Conservation (phyloP, 192 early-diverging fungal genomes). For the Coemansia sp. region DNA sequence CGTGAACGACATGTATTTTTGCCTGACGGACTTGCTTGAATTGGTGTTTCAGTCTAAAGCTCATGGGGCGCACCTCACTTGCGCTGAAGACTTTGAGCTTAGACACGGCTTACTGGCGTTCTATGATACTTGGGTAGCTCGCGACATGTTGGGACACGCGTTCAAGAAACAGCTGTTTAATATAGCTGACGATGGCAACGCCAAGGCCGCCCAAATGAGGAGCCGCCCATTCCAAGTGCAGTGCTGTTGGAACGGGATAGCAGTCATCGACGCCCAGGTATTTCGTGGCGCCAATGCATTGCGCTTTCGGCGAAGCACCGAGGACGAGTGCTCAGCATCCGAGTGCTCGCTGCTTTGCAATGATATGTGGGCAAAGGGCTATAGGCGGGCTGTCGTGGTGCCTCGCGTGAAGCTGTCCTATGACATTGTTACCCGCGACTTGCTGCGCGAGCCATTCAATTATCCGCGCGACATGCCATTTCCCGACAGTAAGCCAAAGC, state of each 20-base stretch:
- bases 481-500: neutral
- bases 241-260: constrained; percentile 59
- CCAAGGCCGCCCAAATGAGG: constrained; percentile 17
- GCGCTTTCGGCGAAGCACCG: constrained; percentile 24
- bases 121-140: constrained; percentile 58
- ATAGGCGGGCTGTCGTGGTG: constrained; percentile 39
- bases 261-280: constrained; percentile 42
- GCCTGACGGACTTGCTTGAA: constrained; percentile 56
- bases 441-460: constrained; percentile 21
- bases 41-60: constrained; percentile 47
- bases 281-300: constrained; percentile 18
- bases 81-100: constrained; percentile 55
- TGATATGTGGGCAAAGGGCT: constrained; percentile 47
- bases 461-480: constrained; percentile 34
- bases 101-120: constrained; percentile 34
- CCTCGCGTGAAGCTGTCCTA: constrained; percentile 55
- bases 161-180: constrained; percentile 36
- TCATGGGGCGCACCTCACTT: constrained; percentile 54
- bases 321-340: constrained; percentile 53
- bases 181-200: constrained; percentile 36
- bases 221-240: constrained; percentile 53
- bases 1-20: constrained; percentile 55
- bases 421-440: constrained; percentile 38
- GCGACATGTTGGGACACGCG: constrained; percentile 50
- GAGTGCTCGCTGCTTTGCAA: constrained; percentile 59